Conservation (phyloP, 257 asterid genomes). For the Solanum ossicruentum region DNA sequence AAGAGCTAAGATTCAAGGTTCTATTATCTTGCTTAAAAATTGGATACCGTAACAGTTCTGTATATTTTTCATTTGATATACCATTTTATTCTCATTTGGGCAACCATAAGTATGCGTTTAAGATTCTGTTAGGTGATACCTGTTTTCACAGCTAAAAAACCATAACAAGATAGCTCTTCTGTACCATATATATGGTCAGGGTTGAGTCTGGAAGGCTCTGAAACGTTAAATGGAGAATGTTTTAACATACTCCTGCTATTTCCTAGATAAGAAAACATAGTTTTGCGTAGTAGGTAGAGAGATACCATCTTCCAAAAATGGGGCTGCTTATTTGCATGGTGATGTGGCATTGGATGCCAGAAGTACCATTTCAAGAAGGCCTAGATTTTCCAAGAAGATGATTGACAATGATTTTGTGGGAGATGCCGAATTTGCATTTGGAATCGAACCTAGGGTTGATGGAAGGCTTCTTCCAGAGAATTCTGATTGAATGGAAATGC, state of each 20-base stretch:
- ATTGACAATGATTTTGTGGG: background rate
- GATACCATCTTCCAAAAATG: conserved; percentile 2
- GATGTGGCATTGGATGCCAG: background rate
- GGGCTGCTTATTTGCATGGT: conserved; percentile 38
- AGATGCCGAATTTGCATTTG: background rate
- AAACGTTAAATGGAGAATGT: background rate
- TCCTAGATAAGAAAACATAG: background rate
- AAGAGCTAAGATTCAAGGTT: conserved; percentile 60
- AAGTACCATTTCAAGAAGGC: background rate
- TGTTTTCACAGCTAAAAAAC: background rate
- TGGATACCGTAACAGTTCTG: background rate
- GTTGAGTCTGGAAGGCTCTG: background rate
- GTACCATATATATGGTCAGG: background rate
- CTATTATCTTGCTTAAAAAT: background rate
- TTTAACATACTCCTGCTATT: background rate
- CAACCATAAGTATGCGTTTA: no score
- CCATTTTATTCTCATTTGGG: background rate
- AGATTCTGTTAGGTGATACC: no score
- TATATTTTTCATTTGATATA: background rate
- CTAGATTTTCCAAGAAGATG: background rate
- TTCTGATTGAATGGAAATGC: conserved; percentile 17
- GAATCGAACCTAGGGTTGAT: background rate
- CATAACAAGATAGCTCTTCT: background rate
- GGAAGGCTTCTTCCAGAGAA: background rate
- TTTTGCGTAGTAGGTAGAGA: background rate